phyloP scores from a whole-genome alignment of 257 asterid genomes.

The Penstemon davidsonii region DNA sequence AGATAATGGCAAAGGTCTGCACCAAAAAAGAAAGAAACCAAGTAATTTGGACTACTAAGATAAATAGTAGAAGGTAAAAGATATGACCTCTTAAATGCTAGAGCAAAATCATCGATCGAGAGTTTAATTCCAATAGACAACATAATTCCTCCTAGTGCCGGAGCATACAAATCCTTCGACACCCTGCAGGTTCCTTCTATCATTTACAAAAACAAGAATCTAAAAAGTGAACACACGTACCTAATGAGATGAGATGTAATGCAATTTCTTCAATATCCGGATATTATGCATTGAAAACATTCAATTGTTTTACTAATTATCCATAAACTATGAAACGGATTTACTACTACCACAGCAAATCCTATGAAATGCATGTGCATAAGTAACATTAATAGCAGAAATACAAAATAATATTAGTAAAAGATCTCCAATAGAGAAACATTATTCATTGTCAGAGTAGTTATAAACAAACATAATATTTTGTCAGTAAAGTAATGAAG shows the following conservation, averaged over 20 bases:
- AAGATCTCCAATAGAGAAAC: neutral
- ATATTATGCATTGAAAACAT: conserved; percentile 4
- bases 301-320: neutral
- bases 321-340: neutral
- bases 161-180: conserved; percentile 90
- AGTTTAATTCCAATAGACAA: conserved; percentile 90
- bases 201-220: conserved; percentile 43
- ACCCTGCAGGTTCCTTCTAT: conserved; percentile 90
- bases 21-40: conserved; percentile 20
- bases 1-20: conserved; percentile 82
- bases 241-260: no score
- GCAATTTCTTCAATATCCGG: neutral
- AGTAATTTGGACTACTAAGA: neutral
- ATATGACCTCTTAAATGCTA: conserved; percentile 82
- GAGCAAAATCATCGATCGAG: conserved; percentile 86
- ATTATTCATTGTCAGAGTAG: conserved; percentile 22
- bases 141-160: conserved; percentile 99
- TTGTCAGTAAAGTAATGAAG: conserved; percentile 28
- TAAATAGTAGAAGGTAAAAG: conserved; percentile 17
- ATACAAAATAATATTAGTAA: conserved; percentile 1
- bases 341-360: conserved; percentile 9
- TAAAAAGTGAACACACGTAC: neutral
- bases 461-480: conserved; percentile 16
- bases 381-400: conserved; percentile 1
- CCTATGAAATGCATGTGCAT: conserved; percentile 22